A percentile compares a stretch with the other conserved stretches of the same genome.
These are phyloP conservation scores for Thamnidium elegans DNA, from an alignment of 192 early-diverging fungal species.

Conservation along the genomic window DNA sequence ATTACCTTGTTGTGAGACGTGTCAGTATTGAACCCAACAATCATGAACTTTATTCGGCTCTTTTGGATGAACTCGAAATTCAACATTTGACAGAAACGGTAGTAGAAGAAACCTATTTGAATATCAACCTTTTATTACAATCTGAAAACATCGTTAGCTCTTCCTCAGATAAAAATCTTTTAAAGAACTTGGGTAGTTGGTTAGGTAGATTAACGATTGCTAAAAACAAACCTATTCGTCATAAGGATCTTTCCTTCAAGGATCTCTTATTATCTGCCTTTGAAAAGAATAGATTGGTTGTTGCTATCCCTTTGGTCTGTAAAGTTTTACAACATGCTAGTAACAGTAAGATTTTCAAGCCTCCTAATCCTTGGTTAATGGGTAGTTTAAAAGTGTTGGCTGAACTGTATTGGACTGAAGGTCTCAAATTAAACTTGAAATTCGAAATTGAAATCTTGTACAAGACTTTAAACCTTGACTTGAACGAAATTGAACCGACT, in stretches of 20 bases:
- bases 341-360: slow-evolving; percentile 85
- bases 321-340: slow-evolving; percentile 89
- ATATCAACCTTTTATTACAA: slow-evolving; percentile 84
- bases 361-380: slow-evolving; percentile 99
- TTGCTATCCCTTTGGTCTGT: slow-evolving; percentile 96
- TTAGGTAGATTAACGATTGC: slow-evolving; percentile 91
- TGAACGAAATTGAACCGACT: slow-evolving; percentile 74
- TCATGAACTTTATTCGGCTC: slow-evolving; percentile 81
- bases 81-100: slow-evolving; percentile 65
- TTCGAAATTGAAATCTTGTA: slow-evolving; percentile 98
- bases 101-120: slow-evolving; percentile 83
- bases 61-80: slow-evolving; percentile 74
- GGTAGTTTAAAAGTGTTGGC: slow-evolving; percentile 86
- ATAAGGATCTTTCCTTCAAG: slow-evolving; percentile 94
- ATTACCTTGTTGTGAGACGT: slow-evolving; percentile 91
- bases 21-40: slow-evolving; percentile 96
- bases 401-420: slow-evolving; percentile 89
- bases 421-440: slow-evolving; percentile 90
- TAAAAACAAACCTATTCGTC: slow-evolving; percentile 89
- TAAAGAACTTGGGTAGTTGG: slow-evolving; percentile 97
- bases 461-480: slow-evolving; percentile 82
- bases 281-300: slow-evolving; percentile 77
- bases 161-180: slow-evolving; percentile 76
- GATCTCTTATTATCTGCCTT: slow-evolving; percentile 91
- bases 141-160: slow-evolving; percentile 86